Percentiles rank a stretch among this genome's conserved stretches.
Evolutionary conservation across 140 eudicot genomes (phyloP).

Genomic region (Bidens hawaiensis): DNA sequence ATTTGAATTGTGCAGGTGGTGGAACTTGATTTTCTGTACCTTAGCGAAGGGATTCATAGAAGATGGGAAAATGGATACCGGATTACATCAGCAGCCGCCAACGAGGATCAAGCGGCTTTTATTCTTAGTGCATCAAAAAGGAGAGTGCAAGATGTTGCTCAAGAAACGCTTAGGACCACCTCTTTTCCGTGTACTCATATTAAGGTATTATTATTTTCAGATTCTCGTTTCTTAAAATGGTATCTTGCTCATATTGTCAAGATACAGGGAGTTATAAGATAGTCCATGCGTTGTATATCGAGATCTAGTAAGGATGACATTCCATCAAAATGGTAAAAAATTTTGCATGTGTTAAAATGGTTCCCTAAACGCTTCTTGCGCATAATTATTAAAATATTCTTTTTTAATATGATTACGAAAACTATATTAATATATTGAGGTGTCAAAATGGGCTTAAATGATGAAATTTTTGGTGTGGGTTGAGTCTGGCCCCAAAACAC

Average conservation of each 20-base stretch:
- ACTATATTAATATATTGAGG: no score
- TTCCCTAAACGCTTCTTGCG: no score
- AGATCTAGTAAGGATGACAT: no score
- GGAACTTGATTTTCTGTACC: slow-evolving; percentile 59
- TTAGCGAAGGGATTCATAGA: slow-evolving; percentile 61
- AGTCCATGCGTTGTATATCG: background rate
- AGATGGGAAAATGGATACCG: slow-evolving; percentile 64
- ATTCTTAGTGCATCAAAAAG: slow-evolving; percentile 45
- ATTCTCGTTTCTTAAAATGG: background rate
- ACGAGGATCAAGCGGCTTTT: slow-evolving; percentile 60
- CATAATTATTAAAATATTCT: no score
- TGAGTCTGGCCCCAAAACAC: no score
- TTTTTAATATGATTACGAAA: no score
- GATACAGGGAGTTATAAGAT: background rate
- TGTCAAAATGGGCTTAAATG: no score
- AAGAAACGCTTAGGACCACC: slow-evolving; percentile 58
- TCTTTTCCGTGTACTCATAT: slow-evolving; percentile 57
- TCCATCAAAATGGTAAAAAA: no score
- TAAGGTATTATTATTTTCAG: slow-evolving; percentile 27
- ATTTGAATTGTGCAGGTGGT: slow-evolving; percentile 36
- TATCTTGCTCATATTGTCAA: background rate
- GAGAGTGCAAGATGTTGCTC: slow-evolving; percentile 43
- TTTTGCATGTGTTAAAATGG: no score
- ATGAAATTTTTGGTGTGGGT: no score
- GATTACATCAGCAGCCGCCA: slow-evolving; percentile 56